phyloP scores from a whole-genome alignment of 2,329 filamentous ascomycete genomes.

The Paecilomyces niveus region DNA sequence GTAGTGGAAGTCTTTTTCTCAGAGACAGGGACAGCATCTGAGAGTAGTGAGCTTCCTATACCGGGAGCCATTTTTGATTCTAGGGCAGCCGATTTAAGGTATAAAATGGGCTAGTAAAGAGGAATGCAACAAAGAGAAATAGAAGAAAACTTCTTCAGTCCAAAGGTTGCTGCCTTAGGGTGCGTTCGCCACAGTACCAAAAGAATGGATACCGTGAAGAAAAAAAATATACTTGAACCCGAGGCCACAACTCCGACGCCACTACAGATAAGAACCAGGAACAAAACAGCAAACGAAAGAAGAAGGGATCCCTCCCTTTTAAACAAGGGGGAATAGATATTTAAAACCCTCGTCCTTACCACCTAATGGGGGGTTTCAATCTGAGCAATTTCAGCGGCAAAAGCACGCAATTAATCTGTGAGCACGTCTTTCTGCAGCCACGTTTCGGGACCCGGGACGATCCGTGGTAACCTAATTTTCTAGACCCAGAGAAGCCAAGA shows the following conservation, averaged over 20 bases:
- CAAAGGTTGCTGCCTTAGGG: not conserved
- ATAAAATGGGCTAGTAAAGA: not conserved
- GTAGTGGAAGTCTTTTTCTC: slow-evolving; percentile 3
- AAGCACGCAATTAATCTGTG: not conserved
- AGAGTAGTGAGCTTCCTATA: not conserved
- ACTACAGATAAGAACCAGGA: not conserved
- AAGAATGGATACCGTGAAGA: too few species aligned
- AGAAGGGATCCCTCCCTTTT: not conserved
- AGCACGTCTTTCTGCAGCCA: not conserved
- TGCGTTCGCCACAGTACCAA: too few species aligned
- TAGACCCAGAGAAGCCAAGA: not conserved
- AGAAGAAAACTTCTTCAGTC: not conserved
- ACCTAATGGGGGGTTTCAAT: not conserved
- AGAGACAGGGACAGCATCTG: not conserved
- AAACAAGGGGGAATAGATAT: not conserved
- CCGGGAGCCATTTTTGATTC: slow-evolving; percentile 1
- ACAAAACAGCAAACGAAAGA: not conserved
- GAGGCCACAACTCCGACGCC: not conserved
- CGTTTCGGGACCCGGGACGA: not conserved
- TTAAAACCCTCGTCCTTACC: not conserved
- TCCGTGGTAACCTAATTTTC: not conserved
- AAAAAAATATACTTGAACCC: too few species aligned
- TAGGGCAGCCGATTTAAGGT: not conserved
- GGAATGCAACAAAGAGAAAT: not conserved
- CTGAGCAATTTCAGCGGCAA: not conserved